Evolutionary conservation across 2,329 filamentous ascomycete species (phyloP).

Genomic region (Ophiostoma populinum): DNA sequence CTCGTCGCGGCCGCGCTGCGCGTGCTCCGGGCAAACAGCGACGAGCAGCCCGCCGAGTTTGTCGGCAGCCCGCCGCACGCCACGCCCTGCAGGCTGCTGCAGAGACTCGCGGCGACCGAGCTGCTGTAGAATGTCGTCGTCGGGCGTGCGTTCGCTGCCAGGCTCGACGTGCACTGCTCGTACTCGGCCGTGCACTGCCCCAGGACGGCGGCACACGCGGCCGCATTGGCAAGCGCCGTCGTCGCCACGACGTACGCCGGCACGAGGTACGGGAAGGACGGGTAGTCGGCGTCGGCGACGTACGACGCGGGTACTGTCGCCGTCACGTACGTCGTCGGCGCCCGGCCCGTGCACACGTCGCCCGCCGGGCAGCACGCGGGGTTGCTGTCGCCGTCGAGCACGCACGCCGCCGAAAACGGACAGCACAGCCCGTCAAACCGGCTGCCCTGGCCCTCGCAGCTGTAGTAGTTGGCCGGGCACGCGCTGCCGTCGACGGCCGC

Average conservation of each 20-base stretch:
- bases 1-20: not conserved
- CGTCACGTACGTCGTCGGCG: conserved; percentile 22
- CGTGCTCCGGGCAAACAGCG: conserved; percentile 2
- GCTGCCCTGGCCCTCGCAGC: conserved; percentile 29
- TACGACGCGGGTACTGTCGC: conserved; percentile 26
- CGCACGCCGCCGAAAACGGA: conserved; percentile 30
- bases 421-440: conserved; percentile 34
- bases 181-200: conserved; percentile 36
- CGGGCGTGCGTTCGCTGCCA: conserved; percentile 21
- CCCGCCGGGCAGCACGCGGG: conserved; percentile 37
- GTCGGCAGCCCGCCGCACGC: conserved; percentile 11
- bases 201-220: conserved; percentile 33
- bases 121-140: conserved; percentile 2
- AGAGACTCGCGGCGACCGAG: conserved; percentile 8
- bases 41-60: conserved; percentile 5
- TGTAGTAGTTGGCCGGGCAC: conserved; percentile 32
- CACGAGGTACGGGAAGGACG: conserved; percentile 39
- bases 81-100: conserved; percentile 12
- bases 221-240: conserved; percentile 32
- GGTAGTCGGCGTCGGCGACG: conserved; percentile 40
- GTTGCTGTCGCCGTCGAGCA: conserved; percentile 28
- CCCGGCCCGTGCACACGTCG: conserved; percentile 37
- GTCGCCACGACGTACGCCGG: conserved; percentile 2
- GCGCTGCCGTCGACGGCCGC: too few relatives aligned
- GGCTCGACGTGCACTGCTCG: conserved; percentile 31